Evolutionary conservation across 1,284 basidiomycete genomes (phyloP), one percentile per base, ranked within the genome.

Genomic region (Boletus calvinii): DNA sequence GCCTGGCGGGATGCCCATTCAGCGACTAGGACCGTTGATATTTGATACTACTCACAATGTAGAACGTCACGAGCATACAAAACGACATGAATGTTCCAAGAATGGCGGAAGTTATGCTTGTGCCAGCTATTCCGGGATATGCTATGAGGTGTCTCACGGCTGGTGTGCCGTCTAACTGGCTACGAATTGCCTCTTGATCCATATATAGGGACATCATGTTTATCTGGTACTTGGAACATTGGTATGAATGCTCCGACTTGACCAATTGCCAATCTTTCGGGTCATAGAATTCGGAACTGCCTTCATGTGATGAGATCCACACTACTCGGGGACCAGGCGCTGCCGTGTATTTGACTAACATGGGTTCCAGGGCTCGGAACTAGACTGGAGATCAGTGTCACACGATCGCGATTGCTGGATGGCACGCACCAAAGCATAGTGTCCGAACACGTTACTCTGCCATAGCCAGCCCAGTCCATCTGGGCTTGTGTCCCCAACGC

Each of bases 371-470:
- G n/a, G 74, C 70, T 36, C 84, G 81, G 59, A 77, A 85, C 87
- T 89, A 59, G 44, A 41, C 24, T n/a, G 22, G 40, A 41, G 3
- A 38, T 64, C 18, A 67, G 48, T 7, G 15, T 50, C 31, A 48
- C 18, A 10, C 51, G n/a, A n/a, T 39, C 43, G 22, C 20, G 20
- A 46, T 18, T 51, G 17, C 18, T 50, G 26, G 40, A 54, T 8
- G 7, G 18, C 18, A 77, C 89, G 56, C 60, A 94, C 92, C 61
- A 96, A 70, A 35, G 81, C 76, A 64, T 90, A 95, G 62, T 92
- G 90, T 0, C 88, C 85, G 50, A 95, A 90, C 20, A 93, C 76
- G 61, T 95, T 95, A 50, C 84, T 86, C 62, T 94, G 89, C 90
- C 90, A 96, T 8, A 88, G 80, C 75, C 78, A 84, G 0, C 93